phyloP scores from a whole-genome alignment of 192 early-diverging fungal genomes.

The Chytriomyces confervae region DNA sequence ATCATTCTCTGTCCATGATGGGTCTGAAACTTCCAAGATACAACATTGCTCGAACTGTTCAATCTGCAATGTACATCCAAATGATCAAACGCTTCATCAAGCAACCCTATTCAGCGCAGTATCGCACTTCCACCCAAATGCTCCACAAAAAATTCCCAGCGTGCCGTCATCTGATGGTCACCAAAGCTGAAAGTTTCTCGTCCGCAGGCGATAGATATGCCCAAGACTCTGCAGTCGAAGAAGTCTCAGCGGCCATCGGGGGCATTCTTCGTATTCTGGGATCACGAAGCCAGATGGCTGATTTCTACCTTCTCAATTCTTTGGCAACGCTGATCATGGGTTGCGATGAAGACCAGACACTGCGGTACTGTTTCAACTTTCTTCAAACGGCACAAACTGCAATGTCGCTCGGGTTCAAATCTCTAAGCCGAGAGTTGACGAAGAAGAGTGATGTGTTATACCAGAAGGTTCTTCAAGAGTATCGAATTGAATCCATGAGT shows the following conservation, averaged over 20 bases:
- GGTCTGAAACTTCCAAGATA: constrained; percentile 5
- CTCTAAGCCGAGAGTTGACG: background rate
- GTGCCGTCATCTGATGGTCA: background rate
- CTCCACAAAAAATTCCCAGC: constrained; percentile 16
- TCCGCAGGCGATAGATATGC: background rate
- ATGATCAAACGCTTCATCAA: constrained; percentile 10
- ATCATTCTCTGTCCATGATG: background rate
- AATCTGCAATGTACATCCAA: background rate
- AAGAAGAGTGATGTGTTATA: constrained; percentile 5
- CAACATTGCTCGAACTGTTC: background rate
- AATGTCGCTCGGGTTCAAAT: background rate
- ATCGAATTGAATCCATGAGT: constrained; percentile 12
- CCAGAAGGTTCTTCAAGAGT: constrained; percentile 2
- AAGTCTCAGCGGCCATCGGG: constrained; percentile 1
- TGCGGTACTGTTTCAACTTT: constrained; percentile 23
- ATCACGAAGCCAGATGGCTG: background rate
- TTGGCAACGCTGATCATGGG: constrained; percentile 15
- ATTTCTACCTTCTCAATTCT: constrained; percentile 6
- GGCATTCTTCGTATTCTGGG: constrained; percentile 25
- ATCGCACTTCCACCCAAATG: background rate
- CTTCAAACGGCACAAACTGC: background rate
- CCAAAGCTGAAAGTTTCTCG: background rate
- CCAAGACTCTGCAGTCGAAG: background rate
- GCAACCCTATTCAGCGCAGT: background rate
- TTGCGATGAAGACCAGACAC: constrained; percentile 27